Evolutionary conservation across 352 stramenopile species (phyloP).

Genomic region (Pythium scleroteichum): DNA sequence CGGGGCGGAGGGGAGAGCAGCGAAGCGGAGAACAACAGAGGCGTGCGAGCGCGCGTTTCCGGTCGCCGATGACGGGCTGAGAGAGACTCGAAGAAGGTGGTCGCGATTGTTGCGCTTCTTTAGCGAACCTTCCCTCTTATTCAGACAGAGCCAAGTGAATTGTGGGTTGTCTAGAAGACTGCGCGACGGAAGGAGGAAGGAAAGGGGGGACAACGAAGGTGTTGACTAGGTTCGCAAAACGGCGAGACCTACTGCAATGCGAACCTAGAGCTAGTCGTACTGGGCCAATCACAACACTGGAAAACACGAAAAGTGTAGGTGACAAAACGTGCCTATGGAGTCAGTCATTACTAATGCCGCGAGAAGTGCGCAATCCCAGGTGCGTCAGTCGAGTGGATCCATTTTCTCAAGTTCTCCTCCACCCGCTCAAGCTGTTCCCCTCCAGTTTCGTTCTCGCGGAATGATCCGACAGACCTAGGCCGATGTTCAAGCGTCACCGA

Average conservation of each 20-base stretch:
- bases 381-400: constrained; percentile 25
- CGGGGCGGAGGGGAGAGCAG: background rate
- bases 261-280: constrained; percentile 12
- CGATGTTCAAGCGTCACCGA: too few relatives aligned
- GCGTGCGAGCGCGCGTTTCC: background rate
- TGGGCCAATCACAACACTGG: constrained; percentile 4
- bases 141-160: constrained; percentile 23
- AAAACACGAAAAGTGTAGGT: constrained; percentile 19
- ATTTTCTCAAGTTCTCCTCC: constrained; percentile 11
- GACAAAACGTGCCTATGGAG: constrained; percentile 25
- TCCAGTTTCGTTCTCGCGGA: background rate
- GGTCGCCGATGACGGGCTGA: too few relatives aligned
- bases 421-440: background rate
- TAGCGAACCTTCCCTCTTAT: constrained; percentile 22
- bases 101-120: constrained; percentile 1
- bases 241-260: constrained; percentile 17
- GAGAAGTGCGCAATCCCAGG: constrained; percentile 21
- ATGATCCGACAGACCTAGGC: background rate
- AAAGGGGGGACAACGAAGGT: constrained; percentile 9
- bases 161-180: constrained; percentile 19
- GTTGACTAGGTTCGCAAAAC: constrained; percentile 23
- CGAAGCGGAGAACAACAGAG: constrained; percentile 3
- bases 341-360: constrained; percentile 14
- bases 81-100: too few relatives aligned
- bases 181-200: constrained; percentile 12